Evolutionary conservation across 2,329 filamentous ascomycete species (phyloP).

Genomic region (Beauveria rudraprayagi): DNA sequence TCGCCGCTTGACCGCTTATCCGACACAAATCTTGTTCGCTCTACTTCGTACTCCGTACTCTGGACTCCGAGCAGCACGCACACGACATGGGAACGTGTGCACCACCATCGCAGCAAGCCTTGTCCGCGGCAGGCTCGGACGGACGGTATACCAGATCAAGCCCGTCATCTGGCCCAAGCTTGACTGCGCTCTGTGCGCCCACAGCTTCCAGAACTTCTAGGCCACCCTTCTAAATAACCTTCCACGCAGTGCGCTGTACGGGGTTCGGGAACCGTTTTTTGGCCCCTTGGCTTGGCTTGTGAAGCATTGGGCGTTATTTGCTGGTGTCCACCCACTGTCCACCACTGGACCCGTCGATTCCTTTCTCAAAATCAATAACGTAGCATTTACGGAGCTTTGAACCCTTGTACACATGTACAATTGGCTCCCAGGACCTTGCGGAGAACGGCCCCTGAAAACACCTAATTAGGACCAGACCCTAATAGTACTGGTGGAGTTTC

Average conservation of each 20-base stretch:
- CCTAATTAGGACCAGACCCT: not conserved
- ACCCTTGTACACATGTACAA: not conserved
- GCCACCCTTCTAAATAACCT: not conserved
- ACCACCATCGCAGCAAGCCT: not conserved
- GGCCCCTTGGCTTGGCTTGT: not conserved
- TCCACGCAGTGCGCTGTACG: not conserved
- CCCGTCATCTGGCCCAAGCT: conserved; percentile 4
- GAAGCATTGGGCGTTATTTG: not conserved
- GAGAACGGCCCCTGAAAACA: conserved; percentile 2
- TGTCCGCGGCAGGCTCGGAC: not conserved
- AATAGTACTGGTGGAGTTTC: not conserved
- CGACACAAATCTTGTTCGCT: not conserved
- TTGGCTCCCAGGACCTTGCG: not conserved
- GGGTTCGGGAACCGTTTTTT: not conserved
- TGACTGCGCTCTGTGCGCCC: not conserved
- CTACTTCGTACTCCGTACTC: not conserved
- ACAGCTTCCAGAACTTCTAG: conserved; percentile 1
- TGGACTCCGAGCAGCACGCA: not conserved
- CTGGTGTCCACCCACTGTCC: not conserved
- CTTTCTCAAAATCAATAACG: not conserved
- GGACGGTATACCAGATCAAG: conserved; percentile 6
- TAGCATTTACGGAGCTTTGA: not conserved
- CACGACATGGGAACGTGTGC: not conserved
- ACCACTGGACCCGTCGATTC: not conserved
- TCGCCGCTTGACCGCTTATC: conserved; percentile 7